Evolutionary conservation across 306 rosid genomes (phyloP).

Genomic region (Citrullus mucosospermus): DNA sequence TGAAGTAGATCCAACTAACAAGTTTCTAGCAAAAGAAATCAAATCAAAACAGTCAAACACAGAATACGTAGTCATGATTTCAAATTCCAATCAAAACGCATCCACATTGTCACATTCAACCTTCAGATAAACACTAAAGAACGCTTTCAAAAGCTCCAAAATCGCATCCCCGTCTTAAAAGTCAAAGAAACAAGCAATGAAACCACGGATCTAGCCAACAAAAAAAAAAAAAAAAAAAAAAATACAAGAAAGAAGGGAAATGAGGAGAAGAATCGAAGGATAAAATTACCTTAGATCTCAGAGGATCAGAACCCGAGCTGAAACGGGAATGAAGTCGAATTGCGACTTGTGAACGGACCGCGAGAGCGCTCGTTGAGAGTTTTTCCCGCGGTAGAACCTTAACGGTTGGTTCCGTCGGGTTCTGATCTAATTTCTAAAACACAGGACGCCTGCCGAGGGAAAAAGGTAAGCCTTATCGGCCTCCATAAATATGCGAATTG

Average conservation of each 20-base stretch:
- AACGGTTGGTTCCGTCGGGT: background rate
- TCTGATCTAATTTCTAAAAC: background rate
- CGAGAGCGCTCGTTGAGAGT: background rate
- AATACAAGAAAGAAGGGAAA: background rate
- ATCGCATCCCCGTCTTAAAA: background rate
- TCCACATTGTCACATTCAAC: background rate
- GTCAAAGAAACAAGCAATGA: background rate
- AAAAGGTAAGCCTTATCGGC: background rate
- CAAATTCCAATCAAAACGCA: background rate
- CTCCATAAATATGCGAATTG: background rate
- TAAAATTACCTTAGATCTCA: background rate
- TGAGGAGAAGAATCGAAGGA: background rate
- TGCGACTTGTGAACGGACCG: background rate
- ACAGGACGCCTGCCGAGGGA: background rate
- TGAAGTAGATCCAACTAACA: background rate
- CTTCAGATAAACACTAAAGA: background rate
- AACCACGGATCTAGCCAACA: background rate
- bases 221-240: too few species aligned
- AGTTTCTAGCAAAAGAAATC: background rate
- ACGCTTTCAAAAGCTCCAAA: background rate
- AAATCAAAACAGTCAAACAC: background rate
- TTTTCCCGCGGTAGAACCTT: background rate
- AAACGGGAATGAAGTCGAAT: background rate
- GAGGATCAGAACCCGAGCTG: background rate
- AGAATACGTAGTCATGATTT: background rate